A percentile compares a stretch with the other conserved stretches of the same genome.
Conservation (phyloP, 345 rosid genomes). For the Moricandia moricandioides region DNA sequence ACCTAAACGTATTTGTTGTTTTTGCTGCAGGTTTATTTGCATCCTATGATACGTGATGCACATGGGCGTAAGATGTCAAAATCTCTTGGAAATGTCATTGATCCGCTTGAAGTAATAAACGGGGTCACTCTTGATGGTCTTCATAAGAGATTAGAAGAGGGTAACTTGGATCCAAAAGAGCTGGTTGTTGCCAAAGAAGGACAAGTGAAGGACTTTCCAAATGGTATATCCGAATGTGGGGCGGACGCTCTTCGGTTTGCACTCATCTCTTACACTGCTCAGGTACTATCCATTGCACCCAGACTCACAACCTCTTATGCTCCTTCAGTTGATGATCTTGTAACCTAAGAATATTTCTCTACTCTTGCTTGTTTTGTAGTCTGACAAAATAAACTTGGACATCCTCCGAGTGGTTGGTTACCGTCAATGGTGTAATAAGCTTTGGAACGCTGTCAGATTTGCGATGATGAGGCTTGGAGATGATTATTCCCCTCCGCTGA, state of each 20-base stretch:
- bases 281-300: conserved; percentile 49
- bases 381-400: conserved; percentile 93
- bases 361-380: conserved; percentile 44
- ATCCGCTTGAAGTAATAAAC: conserved; percentile 91
- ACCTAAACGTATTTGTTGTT: neutral
- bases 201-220: conserved; percentile 78
- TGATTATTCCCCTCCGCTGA: conserved; percentile 56
- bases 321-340: neutral
- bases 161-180: conserved; percentile 81
- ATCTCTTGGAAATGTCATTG: conserved; percentile 88
- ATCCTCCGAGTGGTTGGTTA: conserved; percentile 93
- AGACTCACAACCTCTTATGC: neutral
- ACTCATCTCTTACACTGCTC: conserved; percentile 90
- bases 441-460: conserved; percentile 97
- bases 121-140: conserved; percentile 87
- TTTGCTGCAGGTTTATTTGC: conserved; percentile 71
- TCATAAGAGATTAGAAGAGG: conserved; percentile 74
- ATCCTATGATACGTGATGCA: conserved; percentile 98
- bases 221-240: conserved; percentile 96
- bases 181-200: conserved; percentile 71
- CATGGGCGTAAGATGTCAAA: conserved; percentile 99
- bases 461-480: conserved; percentile 91
- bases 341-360: conserved; percentile 19
- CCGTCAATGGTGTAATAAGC: conserved; percentile 98
- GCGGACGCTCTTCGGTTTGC: conserved; percentile 99